phyloP scores from a whole-genome alignment of 805 yeast species.

The Clavispora phyllophila region DNA sequence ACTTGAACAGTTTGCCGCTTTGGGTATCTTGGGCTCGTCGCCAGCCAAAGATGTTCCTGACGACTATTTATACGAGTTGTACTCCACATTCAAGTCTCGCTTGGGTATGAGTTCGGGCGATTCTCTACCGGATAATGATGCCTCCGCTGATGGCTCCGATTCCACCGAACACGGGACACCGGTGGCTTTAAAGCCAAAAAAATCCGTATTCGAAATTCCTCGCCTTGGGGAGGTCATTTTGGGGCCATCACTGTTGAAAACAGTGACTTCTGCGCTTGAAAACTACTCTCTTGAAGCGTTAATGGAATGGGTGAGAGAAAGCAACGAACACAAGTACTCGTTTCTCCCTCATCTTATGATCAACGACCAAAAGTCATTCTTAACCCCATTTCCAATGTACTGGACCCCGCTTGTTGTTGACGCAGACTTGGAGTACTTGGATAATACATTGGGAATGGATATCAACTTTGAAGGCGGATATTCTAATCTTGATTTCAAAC shows the following conservation, averaged over 20 bases:
- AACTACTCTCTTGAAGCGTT: conserved; percentile 8
- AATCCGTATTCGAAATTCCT: conserved; percentile 8
- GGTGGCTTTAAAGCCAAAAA: neutral
- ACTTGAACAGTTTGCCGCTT: conserved; percentile 27
- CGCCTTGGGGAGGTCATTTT: conserved; percentile 10
- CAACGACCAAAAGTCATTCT: conserved; percentile 18
- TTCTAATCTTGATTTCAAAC: conserved; percentile 23
- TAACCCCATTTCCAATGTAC: conserved; percentile 31
- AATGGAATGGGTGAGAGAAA: conserved; percentile 10
- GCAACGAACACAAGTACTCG: conserved; percentile 17
- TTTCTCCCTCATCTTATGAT: conserved; percentile 26
- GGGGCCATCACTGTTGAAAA: conserved; percentile 1
- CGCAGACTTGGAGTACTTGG: conserved; percentile 19
- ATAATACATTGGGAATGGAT: conserved; percentile 20
- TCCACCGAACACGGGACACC: neutral
- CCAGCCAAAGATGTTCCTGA: conserved; percentile 26
- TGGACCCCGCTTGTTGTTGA: conserved; percentile 36
- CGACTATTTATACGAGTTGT: conserved; percentile 27
- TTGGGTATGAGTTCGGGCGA: conserved; percentile 8
- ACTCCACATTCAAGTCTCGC: conserved; percentile 26
- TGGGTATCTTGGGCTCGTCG: conserved; percentile 32
- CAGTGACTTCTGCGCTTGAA: neutral
- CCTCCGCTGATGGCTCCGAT: neutral
- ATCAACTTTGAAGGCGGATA: conserved; percentile 24
- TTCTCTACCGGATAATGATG: neutral